Percentiles rank a stretch among this genome's conserved stretches.
phyloP scores from a whole-genome alignment of 169 alveolate species.

The Plasmodium knowlesi region DNA sequence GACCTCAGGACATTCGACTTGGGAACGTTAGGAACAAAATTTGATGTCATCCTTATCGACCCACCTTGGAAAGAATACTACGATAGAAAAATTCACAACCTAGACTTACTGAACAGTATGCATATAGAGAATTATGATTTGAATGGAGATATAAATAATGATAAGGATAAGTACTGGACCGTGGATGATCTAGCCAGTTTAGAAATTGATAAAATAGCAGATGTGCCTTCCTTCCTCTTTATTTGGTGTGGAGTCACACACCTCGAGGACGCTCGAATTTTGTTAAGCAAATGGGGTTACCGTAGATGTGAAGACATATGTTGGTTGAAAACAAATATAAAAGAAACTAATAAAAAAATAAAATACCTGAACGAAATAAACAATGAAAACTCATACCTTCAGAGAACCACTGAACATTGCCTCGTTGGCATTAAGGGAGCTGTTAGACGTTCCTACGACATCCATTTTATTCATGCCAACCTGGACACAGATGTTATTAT shows the following conservation, averaged over 20 bases:
- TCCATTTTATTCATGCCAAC: slow-evolving; percentile 94
- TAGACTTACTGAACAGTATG: slow-evolving; percentile 55
- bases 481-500: slow-evolving; percentile 96
- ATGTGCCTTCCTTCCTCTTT: slow-evolving; percentile 90
- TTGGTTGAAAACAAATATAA: slow-evolving; percentile 93
- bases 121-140: slow-evolving; percentile 59
- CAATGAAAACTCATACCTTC: slow-evolving; percentile 79
- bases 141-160: slow-evolving; percentile 52
- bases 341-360: slow-evolving; percentile 78
- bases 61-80: slow-evolving; percentile 93
- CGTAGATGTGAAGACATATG: slow-evolving; percentile 95
- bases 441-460: slow-evolving; percentile 89
- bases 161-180: slow-evolving; percentile 76
- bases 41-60: slow-evolving; percentile 93
- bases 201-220: slow-evolving; percentile 91
- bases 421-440: slow-evolving; percentile 95
- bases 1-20: slow-evolving; percentile 89
- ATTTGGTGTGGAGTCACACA: slow-evolving; percentile 93
- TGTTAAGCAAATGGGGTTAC: slow-evolving; percentile 93
- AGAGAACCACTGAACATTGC: slow-evolving; percentile 94
- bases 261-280: slow-evolving; percentile 86
- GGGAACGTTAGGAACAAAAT: slow-evolving; percentile 85
- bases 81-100: slow-evolving; percentile 60
- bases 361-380: slow-evolving; percentile 74
- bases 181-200: slow-evolving; percentile 81